Base-by-base conservation (phyloP, 345 rosid genomes). In the Sisymbrium altissimum region DNA sequence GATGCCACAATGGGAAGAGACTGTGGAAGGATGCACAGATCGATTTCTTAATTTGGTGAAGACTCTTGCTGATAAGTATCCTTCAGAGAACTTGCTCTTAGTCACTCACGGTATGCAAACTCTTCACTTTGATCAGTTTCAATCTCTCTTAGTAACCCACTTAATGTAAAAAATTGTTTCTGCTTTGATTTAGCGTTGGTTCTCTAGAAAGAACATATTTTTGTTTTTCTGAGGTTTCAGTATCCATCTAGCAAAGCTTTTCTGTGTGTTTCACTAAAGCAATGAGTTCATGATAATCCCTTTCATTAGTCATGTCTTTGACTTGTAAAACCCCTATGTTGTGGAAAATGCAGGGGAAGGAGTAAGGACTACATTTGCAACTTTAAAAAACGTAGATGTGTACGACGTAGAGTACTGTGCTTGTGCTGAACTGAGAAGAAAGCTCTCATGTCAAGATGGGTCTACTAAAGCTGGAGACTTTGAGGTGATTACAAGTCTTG, bases 1-100 rank as follows among this genome's bases (percentile, higher is more conserved):
- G 97, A 30, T 88, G 78, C 98, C 98, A 2, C 35, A 52, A 36
- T 89, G 96, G 97, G 93, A 73, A 73, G 98, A 91, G 81, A 62
- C 85, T 0, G 75, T 73, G 21, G 27, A 1, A 23, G 76, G 43
- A 4, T 78, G 93, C 11, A 80, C 84, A 70, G 71, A 55, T 7
- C 80, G 97, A 60, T 91, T 82, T 74, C 80, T 74, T 27, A 65
- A 72, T 11, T 62, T 79, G 18, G 73, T 94, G 1, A 82, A 72
- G 72, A 78, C 85, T 2, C 93, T 91, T n/a, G 90, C 93, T 0
- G 85, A 89, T 83, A 87, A 78, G 80, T 89, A 88, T 84, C 96
- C 97, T 54, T 69, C 66, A 3, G 96, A 94, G 64, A 91, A 91
- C 66, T 78, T 91, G 86, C 85, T 88, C 71, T 82, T 94, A 19